Evolutionary conservation across 768 basidiomycete genomes (phyloP).

Genomic region (Phaeotremella fagi): DNA sequence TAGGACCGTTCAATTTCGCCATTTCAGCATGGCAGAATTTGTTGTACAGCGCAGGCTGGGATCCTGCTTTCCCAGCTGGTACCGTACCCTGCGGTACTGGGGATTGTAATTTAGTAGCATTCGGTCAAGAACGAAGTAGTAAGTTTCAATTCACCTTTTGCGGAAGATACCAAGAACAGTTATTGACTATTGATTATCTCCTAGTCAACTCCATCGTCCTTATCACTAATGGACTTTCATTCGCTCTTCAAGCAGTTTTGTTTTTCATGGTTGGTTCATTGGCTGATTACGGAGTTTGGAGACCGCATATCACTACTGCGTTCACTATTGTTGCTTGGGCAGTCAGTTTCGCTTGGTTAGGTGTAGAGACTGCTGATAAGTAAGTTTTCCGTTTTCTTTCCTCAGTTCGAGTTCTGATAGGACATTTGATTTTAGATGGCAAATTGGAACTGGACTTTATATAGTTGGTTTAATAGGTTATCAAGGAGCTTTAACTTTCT

Average conservation of each 20-base stretch:
- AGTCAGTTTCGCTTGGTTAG: slow-evolving; percentile 73
- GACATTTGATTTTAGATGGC: slow-evolving; percentile 52
- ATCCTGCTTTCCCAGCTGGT: slow-evolving; percentile 31
- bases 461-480: slow-evolving; percentile 61
- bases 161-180: neutral
- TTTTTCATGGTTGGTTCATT: slow-evolving; percentile 67
- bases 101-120: slow-evolving; percentile 30
- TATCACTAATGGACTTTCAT: slow-evolving; percentile 72
- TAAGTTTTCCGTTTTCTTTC: slow-evolving; percentile 52
- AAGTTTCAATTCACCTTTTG: slow-evolving; percentile 4
- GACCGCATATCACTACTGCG: slow-evolving; percentile 71
- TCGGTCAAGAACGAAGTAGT: slow-evolving; percentile 30
- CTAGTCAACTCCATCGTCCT: slow-evolving; percentile 66
- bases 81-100: slow-evolving; percentile 35
- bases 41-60: slow-evolving; percentile 36
- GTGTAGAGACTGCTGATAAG: slow-evolving; percentile 51
- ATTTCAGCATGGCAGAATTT: slow-evolving; percentile 43
- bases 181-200: neutral
- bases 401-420: neutral
- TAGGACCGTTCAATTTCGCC: slow-evolving; percentile 42
- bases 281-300: slow-evolving; percentile 78
- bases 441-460: slow-evolving; percentile 33
- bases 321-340: slow-evolving; percentile 64
- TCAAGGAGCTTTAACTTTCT: slow-evolving; percentile 72
- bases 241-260: slow-evolving; percentile 67